Evolutionary conservation across 345 rosid genomes (phyloP), one percentile per base, ranked within the genome.

Genomic region (Bruguiera parviflora): DNA sequence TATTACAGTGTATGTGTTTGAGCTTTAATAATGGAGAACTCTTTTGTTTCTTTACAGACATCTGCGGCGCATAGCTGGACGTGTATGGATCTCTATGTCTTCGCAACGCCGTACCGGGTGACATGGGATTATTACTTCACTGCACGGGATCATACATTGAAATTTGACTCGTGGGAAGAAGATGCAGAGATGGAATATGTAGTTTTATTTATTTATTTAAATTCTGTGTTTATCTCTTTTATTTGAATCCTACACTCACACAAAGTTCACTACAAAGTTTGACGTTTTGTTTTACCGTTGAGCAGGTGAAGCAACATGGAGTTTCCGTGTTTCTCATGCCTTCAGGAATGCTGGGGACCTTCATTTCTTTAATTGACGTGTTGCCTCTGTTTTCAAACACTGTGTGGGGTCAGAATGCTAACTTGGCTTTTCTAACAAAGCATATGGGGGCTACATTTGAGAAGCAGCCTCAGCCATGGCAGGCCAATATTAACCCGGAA

Each of bases 111-210:
- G 10, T 95, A 90, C 73, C 83, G 97, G 83, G 72, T 92, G 65
- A 95, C 96, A 0, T 95, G 99, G 99, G 98, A 92, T 78, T 95
- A 92, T 76, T 95, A 95, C 80, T 95, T 92, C 76, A 78, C 89
- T 66, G 89, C 94, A 0, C 65, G 91, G 64, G 90, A 88, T 56
- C 99, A 95, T 71, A 84, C 94, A 18, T 74, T 95, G 85, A 85
- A 83, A 72, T 87, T 95, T 64, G 93, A 84, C 24, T 86, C 87
- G 0, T 95, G 99, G 99, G 99, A 95, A 82, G 98, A 90, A 73
- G 35, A 73, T 35, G 96, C 93, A 47, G 99, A 92, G 79, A 73
- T 87, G 75, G 96, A 92, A 79, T 92, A 95, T 79, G 99, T 33
- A 33, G 9, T 7, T 92, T 86, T n/a, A 82, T 49, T 63, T 71